Percentiles rank a stretch among this genome's conserved stretches.
These are phyloP conservation scores for Zea luxurians DNA, from an alignment of 176 grass and related monocot species.

Conservation along the genomic window DNA sequence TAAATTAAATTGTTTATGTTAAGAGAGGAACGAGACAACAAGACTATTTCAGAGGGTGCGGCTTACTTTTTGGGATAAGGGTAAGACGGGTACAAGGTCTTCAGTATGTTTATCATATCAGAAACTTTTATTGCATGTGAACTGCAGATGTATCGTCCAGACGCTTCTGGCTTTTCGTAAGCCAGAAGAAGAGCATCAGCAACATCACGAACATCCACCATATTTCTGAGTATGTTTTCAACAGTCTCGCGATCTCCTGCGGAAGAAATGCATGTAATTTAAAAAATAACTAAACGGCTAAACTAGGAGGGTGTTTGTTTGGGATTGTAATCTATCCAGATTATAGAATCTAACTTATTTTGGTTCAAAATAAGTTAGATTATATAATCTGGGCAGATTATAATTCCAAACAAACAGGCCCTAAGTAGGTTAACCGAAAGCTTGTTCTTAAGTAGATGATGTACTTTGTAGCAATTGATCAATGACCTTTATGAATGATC, in stretches of 20 bases:
- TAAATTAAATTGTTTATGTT: too few species aligned
- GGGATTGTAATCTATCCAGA: too few species aligned
- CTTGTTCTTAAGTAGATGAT: neutral
- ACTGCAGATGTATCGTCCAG: constrained; percentile 43
- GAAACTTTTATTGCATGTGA: constrained; percentile 8
- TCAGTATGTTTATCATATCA: constrained; percentile 40
- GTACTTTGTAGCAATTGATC: neutral
- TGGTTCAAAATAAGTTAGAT: too few species aligned
- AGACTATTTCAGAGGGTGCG: too few species aligned
- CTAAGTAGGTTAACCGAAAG: neutral
- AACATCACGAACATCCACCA: constrained; percentile 50
- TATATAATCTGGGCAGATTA: too few species aligned
- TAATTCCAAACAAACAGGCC: too few species aligned
- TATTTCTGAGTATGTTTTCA: constrained; percentile 33
- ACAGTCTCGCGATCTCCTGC: constrained; percentile 42
- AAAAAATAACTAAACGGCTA: neutral
- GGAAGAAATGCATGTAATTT: neutral
- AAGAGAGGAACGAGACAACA: too few species aligned
- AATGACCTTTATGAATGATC: neutral
- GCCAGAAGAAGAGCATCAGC: constrained; percentile 37
- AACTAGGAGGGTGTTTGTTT: neutral
- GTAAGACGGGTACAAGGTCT: constrained; percentile 37
- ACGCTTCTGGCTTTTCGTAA: constrained; percentile 38
- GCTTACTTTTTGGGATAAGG: constrained; percentile 34
- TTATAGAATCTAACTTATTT: too few species aligned